Base-by-base conservation (phyloP, 1,139 yeast genomes). In the Saccharomyces hybrid region DNA sequence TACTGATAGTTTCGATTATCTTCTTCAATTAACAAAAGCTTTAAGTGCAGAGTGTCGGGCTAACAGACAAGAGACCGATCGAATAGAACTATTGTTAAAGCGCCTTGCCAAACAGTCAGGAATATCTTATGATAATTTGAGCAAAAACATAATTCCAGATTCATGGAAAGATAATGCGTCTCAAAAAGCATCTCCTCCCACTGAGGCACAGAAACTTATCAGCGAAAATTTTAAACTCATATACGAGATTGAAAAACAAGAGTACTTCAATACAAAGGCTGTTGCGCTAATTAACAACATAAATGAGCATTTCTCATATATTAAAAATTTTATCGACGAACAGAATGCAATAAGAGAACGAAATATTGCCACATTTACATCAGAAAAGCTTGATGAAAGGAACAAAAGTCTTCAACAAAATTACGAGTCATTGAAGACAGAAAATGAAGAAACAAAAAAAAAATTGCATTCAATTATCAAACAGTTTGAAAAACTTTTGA, bases 101-200 rank as follows among this genome's bases (percentile, higher is more conserved):
- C 56, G 68, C 30, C 56, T 67, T n/a, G 68, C 71, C 4, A 65
- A 66, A 51, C 68, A 66, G 44, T 59, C 67, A 3, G 63, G 63
- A 1, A 59, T 66, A 13, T 57, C 65, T 5, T 67, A 62, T 54
- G 67, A 65, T 16, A 63, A 65, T 16, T 52, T 62, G 5, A 56
- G 61, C 14, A 57, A 50, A 3, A 52, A 53, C 4, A 63, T 64
- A 13, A 20, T 20, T 16, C 44, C 44, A 6, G 44, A 38, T 11
- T 20, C 23, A 16, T 38, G 44, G 44, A 38, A 38, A 38, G 26
- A 38, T 26, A 6, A 46, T 11, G 20, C n/a, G 2, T 32, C 52
- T 5, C 23, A 25, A 14, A 46, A 5, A 11, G 48, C 28, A 46
- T 7, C 48, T 7, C n/a, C 48, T 4, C 48, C 14, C 57, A 26